Evolutionary conservation across 2,329 filamentous ascomycete species (phyloP), one percentile per base, ranked within the genome.

Genomic region (Daldinia sp.): DNA sequence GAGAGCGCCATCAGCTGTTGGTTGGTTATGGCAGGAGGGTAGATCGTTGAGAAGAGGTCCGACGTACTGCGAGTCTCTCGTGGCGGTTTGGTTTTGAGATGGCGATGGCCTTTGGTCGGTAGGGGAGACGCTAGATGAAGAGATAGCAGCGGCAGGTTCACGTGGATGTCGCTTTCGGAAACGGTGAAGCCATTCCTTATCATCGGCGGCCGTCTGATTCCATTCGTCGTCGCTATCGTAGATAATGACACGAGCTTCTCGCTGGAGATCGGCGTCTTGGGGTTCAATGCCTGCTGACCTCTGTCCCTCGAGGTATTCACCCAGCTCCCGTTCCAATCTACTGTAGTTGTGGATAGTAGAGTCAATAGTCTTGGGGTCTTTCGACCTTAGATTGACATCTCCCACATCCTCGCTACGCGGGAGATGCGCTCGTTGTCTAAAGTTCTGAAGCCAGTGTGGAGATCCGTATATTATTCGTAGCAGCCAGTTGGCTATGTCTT

Each of bases 151-250:
- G 55, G 70, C 58, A 59, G 70, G 43, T 56, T 71, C 17, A 32
- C 67, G 58, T 0, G 71, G 59, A 63, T 86, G 81, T 50, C 83
- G 79, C 37, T 77, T 73, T 61, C 80, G 83, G 75, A 89, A 89
- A 10, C 79, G 75, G 3, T 76, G 72, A 1, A 89, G 77, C 83
- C 85, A 87, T 3, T 78, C 73, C 2, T 76, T 66, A 62, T 86
- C 85, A 65, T 89, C 86, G 2, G 85, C 84, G 0, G 82, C 83
- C 1, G 86, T 89, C 69, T 88, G 86, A 65, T 88, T 88, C 85
- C 86, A 88, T 8, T 81, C 82, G 67, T 89, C 86, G 53, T 88
- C 85, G 60, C 80, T 83, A 47, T 87, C 85, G 73, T 87, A 88
- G 19, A 89, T 85, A 68, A 88, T 86, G 52, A 87, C 79, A 64